A percentile compares a stretch with the other conserved stretches of the same genome.
Conservation (phyloP, 1,284 basidiomycete species). For the Inonotus hispidus region DNA sequence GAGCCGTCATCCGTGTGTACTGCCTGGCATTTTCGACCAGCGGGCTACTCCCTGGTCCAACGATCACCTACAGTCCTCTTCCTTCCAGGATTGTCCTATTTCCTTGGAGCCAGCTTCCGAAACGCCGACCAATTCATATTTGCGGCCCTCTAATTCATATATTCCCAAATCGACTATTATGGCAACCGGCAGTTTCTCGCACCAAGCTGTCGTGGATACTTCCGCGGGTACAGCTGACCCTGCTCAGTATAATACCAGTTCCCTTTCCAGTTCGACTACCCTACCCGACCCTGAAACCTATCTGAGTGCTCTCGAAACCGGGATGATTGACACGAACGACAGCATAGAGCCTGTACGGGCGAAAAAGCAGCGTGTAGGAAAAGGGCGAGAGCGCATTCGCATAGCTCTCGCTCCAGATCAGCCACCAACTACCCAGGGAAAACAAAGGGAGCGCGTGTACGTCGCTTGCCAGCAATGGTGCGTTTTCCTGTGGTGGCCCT, state of each 20-base stretch:
- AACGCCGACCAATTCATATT: background rate
- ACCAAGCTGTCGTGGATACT: background rate
- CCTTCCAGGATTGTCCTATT: background rate
- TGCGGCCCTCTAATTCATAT: background rate
- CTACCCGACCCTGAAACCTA: background rate
- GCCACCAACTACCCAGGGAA: constrained; percentile 71
- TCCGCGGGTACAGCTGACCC: background rate
- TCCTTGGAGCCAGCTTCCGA: background rate
- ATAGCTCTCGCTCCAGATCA: constrained; percentile 65
- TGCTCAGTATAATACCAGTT: background rate
- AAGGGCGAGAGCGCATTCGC: constrained; percentile 50
- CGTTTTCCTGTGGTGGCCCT: constrained; percentile 21
- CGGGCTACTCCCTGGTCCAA: background rate
- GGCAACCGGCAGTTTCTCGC: background rate
- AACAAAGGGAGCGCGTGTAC: constrained; percentile 64
- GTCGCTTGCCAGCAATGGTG: constrained; percentile 74
- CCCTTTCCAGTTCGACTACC: background rate
- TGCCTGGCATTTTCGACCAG: background rate
- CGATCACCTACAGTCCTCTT: background rate
- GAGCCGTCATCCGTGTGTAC: background rate
- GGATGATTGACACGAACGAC: background rate
- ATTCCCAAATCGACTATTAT: background rate
- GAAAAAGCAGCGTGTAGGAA: constrained; percentile 4
- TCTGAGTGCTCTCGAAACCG: background rate
- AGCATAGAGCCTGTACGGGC: constrained; percentile 3